Conservation (phyloP, 2,329 filamentous ascomycete genomes). For the Coniella lustricola region DNA sequence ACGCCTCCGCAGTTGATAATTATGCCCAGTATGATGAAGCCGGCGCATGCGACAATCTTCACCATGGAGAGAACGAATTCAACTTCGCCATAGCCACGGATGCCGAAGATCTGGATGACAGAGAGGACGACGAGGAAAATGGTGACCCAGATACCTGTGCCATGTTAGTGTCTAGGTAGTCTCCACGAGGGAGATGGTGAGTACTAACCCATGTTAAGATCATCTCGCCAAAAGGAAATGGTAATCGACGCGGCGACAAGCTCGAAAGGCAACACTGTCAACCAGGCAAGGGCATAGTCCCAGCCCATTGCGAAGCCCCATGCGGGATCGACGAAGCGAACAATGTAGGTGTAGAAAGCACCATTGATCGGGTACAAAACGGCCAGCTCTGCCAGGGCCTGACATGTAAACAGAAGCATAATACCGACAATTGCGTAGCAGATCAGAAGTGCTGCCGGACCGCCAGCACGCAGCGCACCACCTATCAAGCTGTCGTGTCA, state of each 20-base stretch:
- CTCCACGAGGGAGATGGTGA: neutral
- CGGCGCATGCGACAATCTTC: slow-evolving; percentile 51
- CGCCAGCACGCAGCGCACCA: slow-evolving; percentile 51
- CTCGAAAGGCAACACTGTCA: slow-evolving; percentile 46
- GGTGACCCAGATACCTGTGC: slow-evolving; percentile 47
- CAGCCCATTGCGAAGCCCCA: slow-evolving; percentile 50
- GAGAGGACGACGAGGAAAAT: slow-evolving; percentile 45
- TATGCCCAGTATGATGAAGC: slow-evolving; percentile 59
- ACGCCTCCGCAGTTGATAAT: slow-evolving; percentile 52
- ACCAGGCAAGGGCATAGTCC: slow-evolving; percentile 44
- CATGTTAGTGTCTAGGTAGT: no score
- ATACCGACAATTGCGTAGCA: slow-evolving; percentile 49
- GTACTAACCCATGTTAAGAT: slow-evolving; percentile 35
- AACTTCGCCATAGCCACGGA: slow-evolving; percentile 51
- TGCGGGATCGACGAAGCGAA: slow-evolving; percentile 54
- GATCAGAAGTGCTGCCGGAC: slow-evolving; percentile 44
- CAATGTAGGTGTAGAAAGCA: slow-evolving; percentile 55
- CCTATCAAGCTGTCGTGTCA: slow-evolving; percentile 27
- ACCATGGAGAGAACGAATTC: slow-evolving; percentile 52
- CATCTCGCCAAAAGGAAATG: slow-evolving; percentile 45
- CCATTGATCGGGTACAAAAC: slow-evolving; percentile 55
- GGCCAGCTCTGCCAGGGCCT: slow-evolving; percentile 54
- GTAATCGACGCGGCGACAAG: slow-evolving; percentile 47
- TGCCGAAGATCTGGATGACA: slow-evolving; percentile 49
- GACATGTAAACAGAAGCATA: slow-evolving; percentile 53